Conservation (phyloP, 2,329 filamentous ascomycete species). For the Phoma herbarum region DNA sequence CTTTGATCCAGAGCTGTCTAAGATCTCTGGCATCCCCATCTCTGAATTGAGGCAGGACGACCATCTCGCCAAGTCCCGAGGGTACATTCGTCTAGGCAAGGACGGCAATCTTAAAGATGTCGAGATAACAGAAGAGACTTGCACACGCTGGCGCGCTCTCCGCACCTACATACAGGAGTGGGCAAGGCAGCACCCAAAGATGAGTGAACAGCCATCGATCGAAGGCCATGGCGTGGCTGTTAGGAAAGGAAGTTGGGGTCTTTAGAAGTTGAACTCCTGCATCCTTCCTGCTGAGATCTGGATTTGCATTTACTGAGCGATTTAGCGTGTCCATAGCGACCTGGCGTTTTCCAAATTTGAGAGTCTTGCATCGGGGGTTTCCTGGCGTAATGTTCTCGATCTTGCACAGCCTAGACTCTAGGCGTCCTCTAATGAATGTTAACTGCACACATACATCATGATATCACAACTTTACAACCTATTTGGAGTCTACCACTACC, state of each 20-base stretch:
- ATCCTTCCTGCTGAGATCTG: conserved; percentile 11
- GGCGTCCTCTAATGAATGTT: neutral
- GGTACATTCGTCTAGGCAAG: conserved; percentile 71
- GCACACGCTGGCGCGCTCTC: conserved; percentile 84
- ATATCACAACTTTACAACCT: neutral
- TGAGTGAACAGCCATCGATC: conserved; percentile 53
- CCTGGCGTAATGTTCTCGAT: neutral
- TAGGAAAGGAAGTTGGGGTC: conserved; percentile 60
- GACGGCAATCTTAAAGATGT: conserved; percentile 59
- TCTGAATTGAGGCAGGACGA: conserved; percentile 78
- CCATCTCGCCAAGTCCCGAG: conserved; percentile 68
- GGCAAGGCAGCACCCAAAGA: conserved; percentile 84
- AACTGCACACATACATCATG: neutral
- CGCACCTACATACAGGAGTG: conserved; percentile 86
- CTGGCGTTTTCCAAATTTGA: conserved; percentile 9
- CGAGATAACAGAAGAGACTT: conserved; percentile 61
- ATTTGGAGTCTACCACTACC: neutral
- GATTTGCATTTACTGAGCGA: conserved; percentile 26
- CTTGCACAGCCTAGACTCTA: neutral
- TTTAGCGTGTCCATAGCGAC: conserved; percentile 31
- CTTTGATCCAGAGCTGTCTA: conserved; percentile 85
- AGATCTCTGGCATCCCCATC: conserved; percentile 76
- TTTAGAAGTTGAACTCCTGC: conserved; percentile 23
- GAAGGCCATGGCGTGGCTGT: conserved; percentile 55
- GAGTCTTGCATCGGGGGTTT: neutral